phyloP scores from a whole-genome alignment of 164 flowering plant species.

The Nymphaea colorata region DNA sequence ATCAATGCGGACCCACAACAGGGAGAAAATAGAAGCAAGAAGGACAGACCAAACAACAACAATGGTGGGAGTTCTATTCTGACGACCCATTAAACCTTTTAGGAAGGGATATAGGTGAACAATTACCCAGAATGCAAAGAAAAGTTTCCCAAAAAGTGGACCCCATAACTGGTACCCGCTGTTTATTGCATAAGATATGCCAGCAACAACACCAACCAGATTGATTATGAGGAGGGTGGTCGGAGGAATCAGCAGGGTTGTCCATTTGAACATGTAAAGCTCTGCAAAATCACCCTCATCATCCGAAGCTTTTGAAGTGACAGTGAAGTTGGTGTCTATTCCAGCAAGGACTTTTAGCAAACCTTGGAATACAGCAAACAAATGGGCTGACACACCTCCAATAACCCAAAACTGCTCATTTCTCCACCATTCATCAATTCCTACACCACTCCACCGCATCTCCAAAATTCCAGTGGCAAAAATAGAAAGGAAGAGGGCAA shows the following conservation, averaged over 20 bases:
- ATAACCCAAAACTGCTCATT: conserved; percentile 14
- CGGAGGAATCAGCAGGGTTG: conserved; percentile 75
- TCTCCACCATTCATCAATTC: conserved; percentile 42
- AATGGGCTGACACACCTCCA: conserved; percentile 19
- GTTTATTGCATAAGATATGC: conserved; percentile 10
- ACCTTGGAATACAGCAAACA: conserved; percentile 72
- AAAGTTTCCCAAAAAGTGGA: conserved; percentile 9
- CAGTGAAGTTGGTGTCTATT: conserved; percentile 81
- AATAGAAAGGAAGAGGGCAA: conserved; percentile 66
- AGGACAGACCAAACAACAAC: conserved; percentile 75
- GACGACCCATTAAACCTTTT: conserved; percentile 75
- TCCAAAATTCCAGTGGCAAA: conserved; percentile 83
- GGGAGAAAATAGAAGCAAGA: conserved; percentile 67
- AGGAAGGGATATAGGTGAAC: conserved; percentile 74
- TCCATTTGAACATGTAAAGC: conserved; percentile 80
- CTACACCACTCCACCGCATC: conserved; percentile 87
- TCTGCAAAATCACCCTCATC: conserved; percentile 71
- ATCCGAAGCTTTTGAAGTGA: conserved; percentile 23
- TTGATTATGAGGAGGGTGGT: conserved; percentile 14
- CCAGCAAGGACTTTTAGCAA: conserved; percentile 69
- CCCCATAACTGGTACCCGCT: conserved; percentile 14
- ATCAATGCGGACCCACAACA: conserved; percentile 67
- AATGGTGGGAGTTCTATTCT: conserved; percentile 73
- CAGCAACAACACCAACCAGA: conserved; percentile 10
- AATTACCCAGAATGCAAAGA: conserved; percentile 37